Percentiles rank a stretch among this genome's conserved stretches.
These are phyloP conservation scores for Bretziella fagacearum DNA, from an alignment of 2,329 filamentous ascomycete genomes.

Conservation along the genomic window DNA sequence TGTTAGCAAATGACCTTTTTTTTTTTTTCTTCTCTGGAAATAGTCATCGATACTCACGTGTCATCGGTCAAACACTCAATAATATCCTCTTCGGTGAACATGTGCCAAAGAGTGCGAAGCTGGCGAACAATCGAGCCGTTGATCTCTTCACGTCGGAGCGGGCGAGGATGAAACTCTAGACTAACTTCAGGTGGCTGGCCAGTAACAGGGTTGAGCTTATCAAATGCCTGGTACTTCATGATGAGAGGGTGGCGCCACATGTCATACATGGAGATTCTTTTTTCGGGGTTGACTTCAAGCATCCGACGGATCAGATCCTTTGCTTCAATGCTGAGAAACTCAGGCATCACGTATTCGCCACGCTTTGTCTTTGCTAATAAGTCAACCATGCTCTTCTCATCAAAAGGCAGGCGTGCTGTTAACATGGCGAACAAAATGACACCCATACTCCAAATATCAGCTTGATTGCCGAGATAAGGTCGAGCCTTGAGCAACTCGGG, in stretches of 20 bases:
- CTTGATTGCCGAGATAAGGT: slow-evolving; percentile 66
- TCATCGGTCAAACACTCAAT: slow-evolving; percentile 48
- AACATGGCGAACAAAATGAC: slow-evolving; percentile 82
- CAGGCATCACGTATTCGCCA: slow-evolving; percentile 44
- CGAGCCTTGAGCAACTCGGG: slow-evolving; percentile 70
- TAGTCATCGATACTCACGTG: slow-evolving; percentile 32
- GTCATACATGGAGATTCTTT: slow-evolving; percentile 60
- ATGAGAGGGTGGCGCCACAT: slow-evolving; percentile 84
- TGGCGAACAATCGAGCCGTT: slow-evolving; percentile 71
- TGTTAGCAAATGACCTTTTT: too few species aligned
- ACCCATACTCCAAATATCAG: slow-evolving; percentile 89
- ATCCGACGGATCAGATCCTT: slow-evolving; percentile 65
- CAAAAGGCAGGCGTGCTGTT: slow-evolving; percentile 69
- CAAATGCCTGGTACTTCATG: slow-evolving; percentile 63
- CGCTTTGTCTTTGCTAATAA: slow-evolving; percentile 46
- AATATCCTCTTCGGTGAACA: slow-evolving; percentile 55
- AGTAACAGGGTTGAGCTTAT: slow-evolving; percentile 41
- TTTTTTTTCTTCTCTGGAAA: too few species aligned
- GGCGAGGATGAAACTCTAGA: slow-evolving; percentile 44
- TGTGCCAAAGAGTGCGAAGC: slow-evolving; percentile 82
- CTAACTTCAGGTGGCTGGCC: slow-evolving; percentile 39
- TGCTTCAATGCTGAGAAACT: slow-evolving; percentile 48
- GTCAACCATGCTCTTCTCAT: slow-evolving; percentile 43
- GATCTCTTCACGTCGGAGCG: slow-evolving; percentile 47
- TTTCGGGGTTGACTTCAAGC: slow-evolving; percentile 58